These are phyloP conservation scores for Zygosaccharomyces bisporus DNA, from an alignment of 805 yeast genomes.

Conservation along the genomic window DNA sequence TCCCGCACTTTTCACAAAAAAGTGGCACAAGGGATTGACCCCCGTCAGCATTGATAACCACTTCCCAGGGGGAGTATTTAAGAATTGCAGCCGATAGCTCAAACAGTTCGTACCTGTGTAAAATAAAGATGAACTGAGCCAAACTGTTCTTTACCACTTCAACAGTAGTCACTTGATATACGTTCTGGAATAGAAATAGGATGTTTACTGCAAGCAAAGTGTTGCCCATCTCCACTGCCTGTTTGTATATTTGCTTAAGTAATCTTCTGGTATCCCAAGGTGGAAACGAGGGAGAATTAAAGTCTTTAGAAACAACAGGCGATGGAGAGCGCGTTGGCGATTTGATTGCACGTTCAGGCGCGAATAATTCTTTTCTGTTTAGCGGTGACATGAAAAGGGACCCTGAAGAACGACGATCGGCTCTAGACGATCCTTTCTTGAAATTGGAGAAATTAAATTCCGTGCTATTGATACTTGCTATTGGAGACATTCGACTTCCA, in stretches of 20 bases:
- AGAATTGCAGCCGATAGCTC: constrained; percentile 35
- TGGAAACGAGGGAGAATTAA: constrained; percentile 12
- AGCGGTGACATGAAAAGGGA: constrained; percentile 4
- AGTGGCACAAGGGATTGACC: constrained; percentile 44
- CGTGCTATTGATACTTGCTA: constrained; percentile 11
- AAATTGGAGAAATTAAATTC: neutral
- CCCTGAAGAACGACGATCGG: constrained; percentile 4
- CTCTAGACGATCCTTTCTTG: constrained; percentile 1
- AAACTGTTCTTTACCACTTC: constrained; percentile 30
- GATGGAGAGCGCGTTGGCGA: neutral
- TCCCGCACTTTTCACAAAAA: constrained; percentile 59
- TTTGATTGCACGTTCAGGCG: neutral
- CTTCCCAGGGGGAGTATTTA: constrained; percentile 35
- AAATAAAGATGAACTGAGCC: constrained; percentile 30
- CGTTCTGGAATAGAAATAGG: constrained; percentile 32
- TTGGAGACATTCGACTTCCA: constrained; percentile 17
- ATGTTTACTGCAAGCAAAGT: constrained; percentile 30
- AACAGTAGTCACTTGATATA: constrained; percentile 26
- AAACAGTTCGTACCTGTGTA: constrained; percentile 35
- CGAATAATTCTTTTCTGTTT: neutral
- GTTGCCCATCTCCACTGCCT: constrained; percentile 34
- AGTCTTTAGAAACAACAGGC: neutral
- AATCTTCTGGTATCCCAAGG: constrained; percentile 35
- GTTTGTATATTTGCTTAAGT: constrained; percentile 30
- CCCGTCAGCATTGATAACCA: constrained; percentile 27